Evolutionary conservation across 306 rosid genomes (phyloP).

Genomic region (Carpinus viminea): DNA sequence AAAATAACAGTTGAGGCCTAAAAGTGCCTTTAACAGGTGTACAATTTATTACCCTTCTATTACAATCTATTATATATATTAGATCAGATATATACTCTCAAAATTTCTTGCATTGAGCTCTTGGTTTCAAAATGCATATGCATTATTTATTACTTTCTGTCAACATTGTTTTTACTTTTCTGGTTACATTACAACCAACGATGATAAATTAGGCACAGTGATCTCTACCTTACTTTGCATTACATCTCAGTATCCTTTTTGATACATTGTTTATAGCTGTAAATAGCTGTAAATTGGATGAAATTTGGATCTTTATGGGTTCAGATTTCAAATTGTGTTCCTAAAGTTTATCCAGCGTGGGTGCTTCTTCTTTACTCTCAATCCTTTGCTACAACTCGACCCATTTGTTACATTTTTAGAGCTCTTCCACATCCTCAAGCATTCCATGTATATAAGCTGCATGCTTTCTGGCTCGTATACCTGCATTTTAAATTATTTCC

Average conservation of each 20-base stretch:
- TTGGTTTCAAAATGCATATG: conserved; percentile 20
- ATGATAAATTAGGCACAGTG: neutral
- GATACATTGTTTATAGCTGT: neutral
- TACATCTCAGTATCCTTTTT: neutral
- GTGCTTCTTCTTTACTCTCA: neutral
- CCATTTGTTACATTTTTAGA: neutral
- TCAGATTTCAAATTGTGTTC: conserved; percentile 15
- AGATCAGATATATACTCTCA: conserved; percentile 18
- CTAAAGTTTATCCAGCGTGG: conserved; percentile 5
- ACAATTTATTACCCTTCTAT: conserved; percentile 28
- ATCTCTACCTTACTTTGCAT: conserved; percentile 7
- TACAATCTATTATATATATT: conserved; percentile 9
- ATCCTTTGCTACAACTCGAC: neutral
- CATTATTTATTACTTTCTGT: neutral
- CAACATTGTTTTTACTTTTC: neutral
- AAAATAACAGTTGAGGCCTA: conserved; percentile 46
- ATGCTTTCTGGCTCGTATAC: neutral
- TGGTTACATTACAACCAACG: neutral
- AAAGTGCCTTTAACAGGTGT: conserved; percentile 32
- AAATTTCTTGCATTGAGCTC: conserved; percentile 1
- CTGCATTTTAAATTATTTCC: neutral
- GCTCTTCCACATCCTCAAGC: no score
- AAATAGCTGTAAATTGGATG: conserved; percentile 10
- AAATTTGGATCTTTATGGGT: conserved; percentile 13
- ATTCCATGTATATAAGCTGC: neutral